Conservation (phyloP, 1,139 yeast species). For the Diutina ranongensis region DNA sequence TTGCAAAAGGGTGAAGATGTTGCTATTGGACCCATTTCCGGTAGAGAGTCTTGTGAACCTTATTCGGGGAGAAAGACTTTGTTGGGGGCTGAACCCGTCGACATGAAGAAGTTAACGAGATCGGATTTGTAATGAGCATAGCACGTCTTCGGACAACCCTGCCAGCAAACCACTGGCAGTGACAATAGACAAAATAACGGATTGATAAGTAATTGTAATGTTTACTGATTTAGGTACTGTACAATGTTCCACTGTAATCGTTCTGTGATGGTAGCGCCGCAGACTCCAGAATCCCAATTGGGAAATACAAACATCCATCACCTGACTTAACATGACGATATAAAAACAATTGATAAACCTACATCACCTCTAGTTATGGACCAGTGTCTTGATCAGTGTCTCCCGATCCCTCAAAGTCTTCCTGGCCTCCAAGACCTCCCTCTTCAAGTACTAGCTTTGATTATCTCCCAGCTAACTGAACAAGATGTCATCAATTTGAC, state of each 20-base stretch:
- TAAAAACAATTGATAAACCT: too few species aligned
- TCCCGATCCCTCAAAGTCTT: too few species aligned
- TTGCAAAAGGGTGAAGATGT: conserved; percentile 53
- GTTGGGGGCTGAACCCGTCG: conserved; percentile 49
- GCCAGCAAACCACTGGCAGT: too few species aligned
- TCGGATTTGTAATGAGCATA: conserved; percentile 23
- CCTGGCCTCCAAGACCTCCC: background rate
- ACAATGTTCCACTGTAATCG: too few species aligned
- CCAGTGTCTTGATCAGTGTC: too few species aligned
- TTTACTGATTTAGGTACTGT: too few species aligned
- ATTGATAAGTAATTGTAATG: too few species aligned
- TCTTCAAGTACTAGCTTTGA: background rate
- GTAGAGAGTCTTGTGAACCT: conserved; percentile 71
- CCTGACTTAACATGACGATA: too few species aligned
- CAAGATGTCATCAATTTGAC: background rate
- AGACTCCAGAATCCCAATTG: too few species aligned
- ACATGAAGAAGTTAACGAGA: conserved; percentile 53
- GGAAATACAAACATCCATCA: too few species aligned
- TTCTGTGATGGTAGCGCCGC: too few species aligned
- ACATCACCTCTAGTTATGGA: too few species aligned
- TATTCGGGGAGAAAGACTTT: conserved; percentile 59
- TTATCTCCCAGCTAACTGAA: background rate
- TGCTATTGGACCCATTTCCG: conserved; percentile 59
- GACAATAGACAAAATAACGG: background rate
- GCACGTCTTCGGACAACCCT: background rate